phyloP scores from a whole-genome alignment of 768 basidiomycete species.

The Boletus fagicola region DNA sequence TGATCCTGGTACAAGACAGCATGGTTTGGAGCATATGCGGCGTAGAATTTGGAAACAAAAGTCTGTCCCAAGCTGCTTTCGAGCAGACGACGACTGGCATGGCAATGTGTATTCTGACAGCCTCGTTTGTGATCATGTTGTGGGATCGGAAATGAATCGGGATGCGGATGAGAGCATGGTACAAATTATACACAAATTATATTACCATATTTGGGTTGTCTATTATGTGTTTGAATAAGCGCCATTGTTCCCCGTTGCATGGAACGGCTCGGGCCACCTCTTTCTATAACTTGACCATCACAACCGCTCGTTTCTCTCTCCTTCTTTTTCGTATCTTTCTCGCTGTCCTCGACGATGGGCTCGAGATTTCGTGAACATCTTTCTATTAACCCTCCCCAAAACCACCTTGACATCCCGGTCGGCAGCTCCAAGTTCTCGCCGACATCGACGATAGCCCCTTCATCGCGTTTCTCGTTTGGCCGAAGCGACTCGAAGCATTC shows the following conservation, averaged over 20 bases:
- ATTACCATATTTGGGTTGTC: conserved; percentile 17
- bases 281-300: conserved; percentile 7
- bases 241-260: conserved; percentile 21
- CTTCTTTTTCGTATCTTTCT: neutral
- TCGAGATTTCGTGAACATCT: conserved; percentile 35
- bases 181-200: neutral
- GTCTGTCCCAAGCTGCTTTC: too few relatives aligned
- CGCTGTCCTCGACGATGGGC: conserved; percentile 17
- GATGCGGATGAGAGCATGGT: neutral
- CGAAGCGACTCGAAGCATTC: conserved; percentile 11
- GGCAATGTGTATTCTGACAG: neutral
- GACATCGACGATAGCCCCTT: conserved; percentile 36
- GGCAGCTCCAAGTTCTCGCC: conserved; percentile 45
- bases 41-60: neutral
- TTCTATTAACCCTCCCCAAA: conserved; percentile 18
- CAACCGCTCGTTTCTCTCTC: conserved; percentile 11
- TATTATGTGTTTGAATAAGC: conserved; percentile 12
- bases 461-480: conserved; percentile 30
- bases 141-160: conserved; percentile 1
- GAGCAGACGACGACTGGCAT: too few relatives aligned
- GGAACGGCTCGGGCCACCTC: neutral
- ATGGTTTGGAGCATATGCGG: too few relatives aligned
- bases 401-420: conserved; percentile 16
- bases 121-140: neutral
- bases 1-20: neutral